phyloP scores from a whole-genome alignment of 2,329 filamentous ascomycete species.

The Chaetomium globosum region DNA sequence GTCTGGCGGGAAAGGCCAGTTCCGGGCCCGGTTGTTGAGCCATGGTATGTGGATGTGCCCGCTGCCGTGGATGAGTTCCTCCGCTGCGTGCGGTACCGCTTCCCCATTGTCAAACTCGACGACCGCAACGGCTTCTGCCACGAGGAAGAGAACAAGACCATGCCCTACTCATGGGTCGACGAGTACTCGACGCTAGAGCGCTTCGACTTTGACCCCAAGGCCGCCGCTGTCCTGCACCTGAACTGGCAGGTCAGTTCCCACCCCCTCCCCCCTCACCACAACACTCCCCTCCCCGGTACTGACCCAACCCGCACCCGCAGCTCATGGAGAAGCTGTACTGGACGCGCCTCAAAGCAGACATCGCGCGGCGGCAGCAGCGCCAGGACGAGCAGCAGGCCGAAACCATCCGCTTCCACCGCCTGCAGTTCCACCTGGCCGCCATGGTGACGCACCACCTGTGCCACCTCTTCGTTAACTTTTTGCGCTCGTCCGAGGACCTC shows the following conservation, averaged over 20 bases:
- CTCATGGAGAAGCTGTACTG: constrained; percentile 33
- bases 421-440: constrained; percentile 32
- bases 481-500: constrained; percentile 24
- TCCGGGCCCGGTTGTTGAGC: constrained; percentile 13
- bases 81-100: constrained; percentile 29
- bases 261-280: neutral
- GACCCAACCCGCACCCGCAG: constrained; percentile 7
- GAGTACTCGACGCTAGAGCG: constrained; percentile 22
- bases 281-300: neutral
- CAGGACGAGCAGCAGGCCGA: constrained; percentile 20
- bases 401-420: constrained; percentile 27
- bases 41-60: constrained; percentile 14
- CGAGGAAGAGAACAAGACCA: constrained; percentile 21
- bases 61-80: constrained; percentile 30
- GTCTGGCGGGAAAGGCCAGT: constrained; percentile 29
- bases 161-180: constrained; percentile 22
- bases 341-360: constrained; percentile 30
- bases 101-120: constrained; percentile 33
- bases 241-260: constrained; percentile 22
- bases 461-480: constrained; percentile 33
- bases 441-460: constrained; percentile 34
- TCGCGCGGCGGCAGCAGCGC: constrained; percentile 24
- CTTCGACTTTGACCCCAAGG: constrained; percentile 30
- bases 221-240: constrained; percentile 30
- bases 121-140: constrained; percentile 30